phyloP scores from a whole-genome alignment of 768 basidiomycete species.

The Psilocybe cyanescens region DNA sequence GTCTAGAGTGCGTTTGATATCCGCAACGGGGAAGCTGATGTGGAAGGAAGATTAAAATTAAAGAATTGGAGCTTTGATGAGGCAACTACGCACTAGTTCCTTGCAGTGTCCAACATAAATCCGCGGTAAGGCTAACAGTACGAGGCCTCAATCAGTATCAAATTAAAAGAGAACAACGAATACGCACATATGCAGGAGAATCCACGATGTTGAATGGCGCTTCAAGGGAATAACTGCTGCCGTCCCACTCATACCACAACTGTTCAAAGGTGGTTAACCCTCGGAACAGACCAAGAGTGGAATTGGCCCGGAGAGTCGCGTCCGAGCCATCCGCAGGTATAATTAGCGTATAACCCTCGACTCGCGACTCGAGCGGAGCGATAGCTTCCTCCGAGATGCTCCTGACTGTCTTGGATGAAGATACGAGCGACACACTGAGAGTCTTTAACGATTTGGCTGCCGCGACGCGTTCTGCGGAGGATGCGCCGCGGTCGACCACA shows the following conservation, averaged over 20 bases:
- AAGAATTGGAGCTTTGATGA: neutral
- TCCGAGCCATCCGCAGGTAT: constrained; percentile 59
- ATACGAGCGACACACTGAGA: constrained; percentile 48
- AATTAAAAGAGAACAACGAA: neutral
- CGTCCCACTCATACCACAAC: constrained; percentile 62
- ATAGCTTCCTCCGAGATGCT: constrained; percentile 61
- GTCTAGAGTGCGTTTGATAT: constrained; percentile 71
- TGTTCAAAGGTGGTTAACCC: constrained; percentile 79
- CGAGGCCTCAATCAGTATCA: neutral
- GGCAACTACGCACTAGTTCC: constrained; percentile 60
- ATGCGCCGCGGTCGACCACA: constrained; percentile 62
- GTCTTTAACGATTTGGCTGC: constrained; percentile 44
- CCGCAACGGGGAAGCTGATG: constrained; percentile 59
- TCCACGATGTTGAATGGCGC: constrained; percentile 66
- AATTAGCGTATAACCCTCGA: constrained; percentile 63
- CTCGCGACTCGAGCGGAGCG: constrained; percentile 50
- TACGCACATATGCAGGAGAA: constrained; percentile 66
- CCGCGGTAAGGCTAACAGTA: constrained; percentile 68
- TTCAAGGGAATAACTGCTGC: constrained; percentile 55
- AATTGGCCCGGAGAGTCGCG: constrained; percentile 62
- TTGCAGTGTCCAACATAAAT: constrained; percentile 78
- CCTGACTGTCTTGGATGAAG: constrained; percentile 32
- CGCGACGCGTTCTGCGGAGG: constrained; percentile 42
- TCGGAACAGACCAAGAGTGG: constrained; percentile 69
- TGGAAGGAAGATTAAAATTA: neutral